Evolutionary conservation across 1,284 basidiomycete species (phyloP), one percentile per base, ranked within the genome.

Genomic region (Ustilago shanxiensis): DNA sequence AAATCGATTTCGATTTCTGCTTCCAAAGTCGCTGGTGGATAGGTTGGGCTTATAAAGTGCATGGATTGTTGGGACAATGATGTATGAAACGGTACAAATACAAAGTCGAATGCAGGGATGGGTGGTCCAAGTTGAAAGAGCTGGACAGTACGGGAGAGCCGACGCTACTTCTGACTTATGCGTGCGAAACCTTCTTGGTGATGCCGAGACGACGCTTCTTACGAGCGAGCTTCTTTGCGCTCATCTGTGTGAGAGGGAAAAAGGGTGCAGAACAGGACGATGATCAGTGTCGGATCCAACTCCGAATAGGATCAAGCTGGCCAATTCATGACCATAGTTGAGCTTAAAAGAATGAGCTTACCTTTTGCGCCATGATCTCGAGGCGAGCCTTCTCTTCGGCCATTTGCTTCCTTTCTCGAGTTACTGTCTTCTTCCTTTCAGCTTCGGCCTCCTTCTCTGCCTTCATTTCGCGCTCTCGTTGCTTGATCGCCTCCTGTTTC

Each of bases 111-210:
- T 35, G 51, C 35, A 50, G 29, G n/a, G n/a, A n/a, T n/a, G n/a
- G n/a, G n/a, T n/a, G n/a, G n/a, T n/a, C n/a, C n/a, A n/a, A n/a
- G n/a, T n/a, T n/a, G n/a, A 29, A 7, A 35, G 47, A 33, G 29
- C 18, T 14, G 16, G 37, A 41, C 24, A 26, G 29, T n/a, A 18
- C 39, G 37, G 51, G 20, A 16, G 20, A n/a, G 50, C 49, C 6
- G 24, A 22, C 22, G 28, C 41, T 13, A 9, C n/a, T 5, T 47
- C 31, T 33, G 31, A 11, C 14, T 8, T 47, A 72, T 28, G 70
- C 63, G 60, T 80, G 79, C 26, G 79, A 66, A 2, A 80, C 79
- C 61, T 80, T 80, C 50, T 80, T 80, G 64, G 69, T 80, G 59
- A 80, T 72, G 8, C 79, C 79, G 50, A 80, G 49, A 60, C 77